Percentiles rank a stretch among this genome's conserved stretches.
Evolutionary conservation across 192 early-diverging fungal species (phyloP).

Genomic region (Chytriomyces confervae): DNA sequence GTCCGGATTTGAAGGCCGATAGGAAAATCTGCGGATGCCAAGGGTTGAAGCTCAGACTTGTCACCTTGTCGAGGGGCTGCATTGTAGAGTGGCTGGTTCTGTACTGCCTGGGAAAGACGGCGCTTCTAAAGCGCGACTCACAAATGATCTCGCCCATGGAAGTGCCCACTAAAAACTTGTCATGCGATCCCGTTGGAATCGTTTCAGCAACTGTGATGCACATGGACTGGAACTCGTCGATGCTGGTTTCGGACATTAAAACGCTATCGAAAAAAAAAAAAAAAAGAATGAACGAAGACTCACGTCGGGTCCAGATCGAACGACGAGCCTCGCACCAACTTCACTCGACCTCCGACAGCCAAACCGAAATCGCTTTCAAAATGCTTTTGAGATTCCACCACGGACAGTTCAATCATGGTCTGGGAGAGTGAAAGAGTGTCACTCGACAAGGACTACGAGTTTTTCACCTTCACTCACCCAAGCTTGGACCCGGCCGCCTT

Average conservation of each 20-base stretch:
- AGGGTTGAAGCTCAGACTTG: constrained; percentile 39
- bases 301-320: constrained; percentile 29
- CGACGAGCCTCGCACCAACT: constrained; percentile 35
- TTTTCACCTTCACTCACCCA: constrained; percentile 42
- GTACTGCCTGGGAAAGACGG: constrained; percentile 34
- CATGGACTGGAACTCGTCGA: constrained; percentile 22
- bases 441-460: too few species aligned
- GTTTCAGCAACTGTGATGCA: background rate
- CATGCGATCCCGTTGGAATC: background rate
- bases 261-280: background rate
- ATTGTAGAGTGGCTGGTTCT: constrained; percentile 1
- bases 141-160: constrained; percentile 36
- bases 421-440: background rate
- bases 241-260: background rate
- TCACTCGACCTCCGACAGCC: constrained; percentile 44
- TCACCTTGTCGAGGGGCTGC: constrained; percentile 26
- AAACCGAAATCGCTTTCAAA: constrained; percentile 51
- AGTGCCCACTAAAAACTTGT: constrained; percentile 44
- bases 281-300: background rate
- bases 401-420: constrained; percentile 16
- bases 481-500: constrained; percentile 39
- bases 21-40: constrained; percentile 40
- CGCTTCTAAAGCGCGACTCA: constrained; percentile 42
- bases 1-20: constrained; percentile 50
- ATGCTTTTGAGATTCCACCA: constrained; percentile 18